Percentiles rank a stretch among this genome's conserved stretches.
phyloP scores from a whole-genome alignment of 371 early-diverging fungal genomes.

The Circinella umbellata region DNA sequence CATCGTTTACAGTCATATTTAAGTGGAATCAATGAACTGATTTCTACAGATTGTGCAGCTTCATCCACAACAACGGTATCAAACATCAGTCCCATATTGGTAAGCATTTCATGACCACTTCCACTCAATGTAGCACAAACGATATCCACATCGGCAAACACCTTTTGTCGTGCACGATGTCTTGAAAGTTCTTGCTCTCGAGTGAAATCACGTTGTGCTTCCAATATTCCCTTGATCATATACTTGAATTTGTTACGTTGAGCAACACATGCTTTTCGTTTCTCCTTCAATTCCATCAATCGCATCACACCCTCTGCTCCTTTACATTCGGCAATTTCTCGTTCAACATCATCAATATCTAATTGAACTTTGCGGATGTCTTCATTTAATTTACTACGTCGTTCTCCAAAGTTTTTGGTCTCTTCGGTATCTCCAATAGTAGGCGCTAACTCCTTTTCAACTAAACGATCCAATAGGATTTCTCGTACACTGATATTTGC shows the following conservation, averaged over 20 bases:
- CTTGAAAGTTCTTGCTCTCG: conserved; percentile 56
- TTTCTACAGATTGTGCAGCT: conserved; percentile 96
- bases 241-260: conserved; percentile 42
- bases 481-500: conserved; percentile 76
- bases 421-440: conserved; percentile 18
- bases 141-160: conserved; percentile 75
- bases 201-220: conserved; percentile 47
- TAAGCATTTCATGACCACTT: conserved; percentile 86
- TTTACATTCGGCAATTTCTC: conserved; percentile 38
- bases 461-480: conserved; percentile 69
- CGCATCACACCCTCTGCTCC: conserved; percentile 7
- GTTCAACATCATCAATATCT: conserved; percentile 59
- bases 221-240: conserved; percentile 47
- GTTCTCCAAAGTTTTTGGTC: conserved; percentile 24
- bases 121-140: conserved; percentile 86
- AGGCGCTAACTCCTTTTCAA: conserved; percentile 56
- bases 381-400: conserved; percentile 33
- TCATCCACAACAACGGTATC: conserved; percentile 96
- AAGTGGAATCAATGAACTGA: conserved; percentile 90
- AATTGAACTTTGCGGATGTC: conserved; percentile 48
- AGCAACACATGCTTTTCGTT: conserved; percentile 27
- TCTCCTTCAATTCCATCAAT: conserved; percentile 32
- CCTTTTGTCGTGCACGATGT: conserved; percentile 64
- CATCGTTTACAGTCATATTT: conserved; percentile 83
- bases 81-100: conserved; percentile 64